Evolutionary conservation across 2,329 filamentous ascomycete genomes (phyloP).

Genomic region (Berkeleyomyces basicola): DNA sequence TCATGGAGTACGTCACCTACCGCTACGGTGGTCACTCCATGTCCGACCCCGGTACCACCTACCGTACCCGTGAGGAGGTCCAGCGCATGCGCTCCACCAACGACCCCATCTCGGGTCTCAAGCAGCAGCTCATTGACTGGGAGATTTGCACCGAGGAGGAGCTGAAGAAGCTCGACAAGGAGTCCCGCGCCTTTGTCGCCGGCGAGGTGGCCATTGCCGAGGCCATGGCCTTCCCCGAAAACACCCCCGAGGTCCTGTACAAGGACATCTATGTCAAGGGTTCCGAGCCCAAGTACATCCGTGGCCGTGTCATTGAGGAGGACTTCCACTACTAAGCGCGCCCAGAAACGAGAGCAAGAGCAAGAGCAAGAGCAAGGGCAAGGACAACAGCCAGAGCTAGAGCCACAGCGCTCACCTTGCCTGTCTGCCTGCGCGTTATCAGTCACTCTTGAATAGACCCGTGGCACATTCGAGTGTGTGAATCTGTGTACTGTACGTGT

Average conservation of each 20-base stretch:
- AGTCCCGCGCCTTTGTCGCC: constrained; percentile 71
- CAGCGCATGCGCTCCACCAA: constrained; percentile 98
- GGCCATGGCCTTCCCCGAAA: constrained; percentile 66
- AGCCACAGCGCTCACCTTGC: too few relatives aligned
- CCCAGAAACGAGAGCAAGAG: neutral
- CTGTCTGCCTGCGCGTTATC: too few relatives aligned
- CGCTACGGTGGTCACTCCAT: constrained; percentile 98
- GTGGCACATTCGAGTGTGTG: neutral
- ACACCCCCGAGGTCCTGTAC: constrained; percentile 67
- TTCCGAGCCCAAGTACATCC: constrained; percentile 72
- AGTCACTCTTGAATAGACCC: neutral
- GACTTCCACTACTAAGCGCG: constrained; percentile 54
- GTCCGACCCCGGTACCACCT: constrained; percentile 98
- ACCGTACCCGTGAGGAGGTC: constrained; percentile 98
- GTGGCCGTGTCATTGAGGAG: constrained; percentile 80
- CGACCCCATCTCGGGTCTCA: constrained; percentile 93
- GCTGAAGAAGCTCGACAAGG: constrained; percentile 91
- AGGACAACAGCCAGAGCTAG: neutral
- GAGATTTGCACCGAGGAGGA: constrained; percentile 80
- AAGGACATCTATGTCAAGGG: constrained; percentile 94
- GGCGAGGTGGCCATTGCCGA: constrained; percentile 82
- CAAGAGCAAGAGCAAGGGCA: neutral
- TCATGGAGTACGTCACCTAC: constrained; percentile 98
- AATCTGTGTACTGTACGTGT: constrained; percentile 18
- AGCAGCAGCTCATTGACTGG: constrained; percentile 98